Evolutionary conservation across 164 flowering plant species (phyloP).

Genomic region (Cinnamomum chago): DNA sequence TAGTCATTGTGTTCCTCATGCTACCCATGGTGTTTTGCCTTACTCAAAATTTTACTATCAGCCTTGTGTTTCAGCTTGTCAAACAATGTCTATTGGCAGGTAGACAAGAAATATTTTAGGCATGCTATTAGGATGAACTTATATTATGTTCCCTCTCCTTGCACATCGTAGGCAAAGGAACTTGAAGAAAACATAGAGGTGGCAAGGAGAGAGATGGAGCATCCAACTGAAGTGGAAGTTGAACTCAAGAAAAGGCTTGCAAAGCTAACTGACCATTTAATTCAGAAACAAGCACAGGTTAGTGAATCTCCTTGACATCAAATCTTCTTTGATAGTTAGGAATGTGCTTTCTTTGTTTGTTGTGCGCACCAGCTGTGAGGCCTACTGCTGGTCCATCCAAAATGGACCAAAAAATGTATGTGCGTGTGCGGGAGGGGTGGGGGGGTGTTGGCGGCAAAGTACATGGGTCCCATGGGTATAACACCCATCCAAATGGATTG

Average conservation of each 20-base stretch:
- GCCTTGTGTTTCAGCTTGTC: neutral
- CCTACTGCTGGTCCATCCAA: too few relatives aligned
- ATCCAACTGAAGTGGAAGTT: slow-evolving; percentile 81
- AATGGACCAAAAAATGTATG: too few relatives aligned
- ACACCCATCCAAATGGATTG: too few relatives aligned
- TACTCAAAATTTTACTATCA: too few relatives aligned
- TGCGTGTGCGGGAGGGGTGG: too few relatives aligned
- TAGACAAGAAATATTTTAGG: neutral
- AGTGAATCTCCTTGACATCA: neutral
- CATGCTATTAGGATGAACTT: neutral
- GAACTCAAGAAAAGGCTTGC: slow-evolving; percentile 88
- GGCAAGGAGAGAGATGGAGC: slow-evolving; percentile 62
- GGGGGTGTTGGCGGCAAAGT: too few relatives aligned
- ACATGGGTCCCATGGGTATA: too few relatives aligned
- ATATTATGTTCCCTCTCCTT: neutral
- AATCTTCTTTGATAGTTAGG: neutral
- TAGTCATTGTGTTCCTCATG: too few relatives aligned
- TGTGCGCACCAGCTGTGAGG: too few relatives aligned
- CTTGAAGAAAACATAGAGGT: slow-evolving; percentile 62
- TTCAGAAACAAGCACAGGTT: slow-evolving; percentile 97
- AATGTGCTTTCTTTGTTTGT: neutral
- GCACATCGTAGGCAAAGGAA: slow-evolving; percentile 50
- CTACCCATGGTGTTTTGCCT: too few relatives aligned
- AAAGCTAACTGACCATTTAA: slow-evolving; percentile 87
- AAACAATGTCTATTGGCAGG: neutral